A percentile compares a stretch with the other conserved stretches of the same genome.
Conservation (phyloP, 2,329 filamentous ascomycete genomes). For the Nothophaeocryptopus gaeumannii region DNA sequence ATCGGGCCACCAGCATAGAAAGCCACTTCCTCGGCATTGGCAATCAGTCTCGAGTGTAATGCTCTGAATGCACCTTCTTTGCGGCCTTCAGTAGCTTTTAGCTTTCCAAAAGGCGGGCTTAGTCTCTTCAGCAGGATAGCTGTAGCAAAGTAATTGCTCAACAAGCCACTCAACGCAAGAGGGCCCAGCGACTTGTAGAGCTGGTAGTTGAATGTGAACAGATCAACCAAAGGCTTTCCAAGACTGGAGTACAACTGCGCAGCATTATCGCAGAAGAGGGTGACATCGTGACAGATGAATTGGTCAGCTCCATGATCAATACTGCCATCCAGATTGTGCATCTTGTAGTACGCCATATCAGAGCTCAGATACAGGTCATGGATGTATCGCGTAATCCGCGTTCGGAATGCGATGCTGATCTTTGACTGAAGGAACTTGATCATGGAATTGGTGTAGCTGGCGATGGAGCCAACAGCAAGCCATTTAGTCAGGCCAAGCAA, state of each 20-base stretch:
- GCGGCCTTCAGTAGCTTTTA: conserved; percentile 92
- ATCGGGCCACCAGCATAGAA: conserved; percentile 96
- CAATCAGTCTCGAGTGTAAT: conserved; percentile 85
- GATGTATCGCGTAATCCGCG: conserved; percentile 89
- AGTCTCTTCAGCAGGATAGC: conserved; percentile 83
- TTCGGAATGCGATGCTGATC: conserved; percentile 96
- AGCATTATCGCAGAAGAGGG: conserved; percentile 88
- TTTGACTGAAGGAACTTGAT: conserved; percentile 98
- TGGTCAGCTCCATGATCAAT: conserved; percentile 91
- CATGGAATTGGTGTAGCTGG: conserved; percentile 97
- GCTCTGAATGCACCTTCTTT: conserved; percentile 94
- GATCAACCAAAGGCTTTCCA: conserved; percentile 95
- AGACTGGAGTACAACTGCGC: conserved; percentile 92
- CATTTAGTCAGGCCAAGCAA: conserved; percentile 88
- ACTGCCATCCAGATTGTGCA: conserved; percentile 88
- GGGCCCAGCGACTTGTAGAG: conserved; percentile 88
- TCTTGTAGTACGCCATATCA: conserved; percentile 93
- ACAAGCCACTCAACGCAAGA: conserved; percentile 76
- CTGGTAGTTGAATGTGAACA: conserved; percentile 98
- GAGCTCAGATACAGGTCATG: conserved; percentile 96
- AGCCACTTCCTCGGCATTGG: conserved; percentile 95
- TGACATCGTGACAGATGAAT: conserved; percentile 95
- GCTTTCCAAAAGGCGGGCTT: conserved; percentile 92
- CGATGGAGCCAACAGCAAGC: conserved; percentile 89
- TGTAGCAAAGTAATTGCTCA: conserved; percentile 92